Conservation (phyloP, 2,329 filamentous ascomycete genomes). For the Alternaria panax region DNA sequence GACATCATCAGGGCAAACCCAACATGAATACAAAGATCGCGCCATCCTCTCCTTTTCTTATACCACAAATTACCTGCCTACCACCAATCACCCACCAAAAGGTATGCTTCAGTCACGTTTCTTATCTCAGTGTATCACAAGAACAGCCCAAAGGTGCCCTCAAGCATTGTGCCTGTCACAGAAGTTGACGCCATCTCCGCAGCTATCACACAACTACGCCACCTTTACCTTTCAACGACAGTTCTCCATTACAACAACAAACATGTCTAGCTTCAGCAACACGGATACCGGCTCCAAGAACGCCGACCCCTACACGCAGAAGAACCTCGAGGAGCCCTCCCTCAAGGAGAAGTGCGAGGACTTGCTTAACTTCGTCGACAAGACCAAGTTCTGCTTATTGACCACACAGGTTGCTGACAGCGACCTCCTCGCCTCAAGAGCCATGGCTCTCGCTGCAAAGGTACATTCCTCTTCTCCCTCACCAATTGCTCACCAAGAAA, state of each 20-base stretch:
- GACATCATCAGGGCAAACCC: conserved; percentile 21
- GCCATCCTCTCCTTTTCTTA: conserved; percentile 11
- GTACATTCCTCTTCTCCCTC: conserved; percentile 54
- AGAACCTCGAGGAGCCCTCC: conserved; percentile 74
- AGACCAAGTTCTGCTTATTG: conserved; percentile 87
- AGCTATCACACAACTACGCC: conserved; percentile 19
- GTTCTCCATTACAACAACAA: conserved; percentile 21
- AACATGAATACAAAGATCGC: conserved; percentile 20
- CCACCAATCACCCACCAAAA: conserved; percentile 7
- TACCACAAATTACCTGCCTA: conserved; percentile 4
- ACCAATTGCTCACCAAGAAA: background rate
- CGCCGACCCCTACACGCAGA: conserved; percentile 80
- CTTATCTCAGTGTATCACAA: conserved; percentile 13
- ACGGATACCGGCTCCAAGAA: conserved; percentile 52
- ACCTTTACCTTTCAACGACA: conserved; percentile 13
- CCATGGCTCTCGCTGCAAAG: conserved; percentile 83
- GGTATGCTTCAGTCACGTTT: conserved; percentile 22
- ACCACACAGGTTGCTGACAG: conserved; percentile 74
- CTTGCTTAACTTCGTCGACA: conserved; percentile 72
- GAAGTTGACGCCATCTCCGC: conserved; percentile 30
- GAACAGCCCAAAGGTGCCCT: conserved; percentile 9
- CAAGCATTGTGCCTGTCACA: conserved; percentile 16
- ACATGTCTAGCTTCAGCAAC: conserved; percentile 51
- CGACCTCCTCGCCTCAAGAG: conserved; percentile 76
- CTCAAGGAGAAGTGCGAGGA: conserved; percentile 79